These are phyloP conservation scores for Penium margaritaceum DNA, from an alignment of 139 green algal genomes.

Conservation along the genomic window DNA sequence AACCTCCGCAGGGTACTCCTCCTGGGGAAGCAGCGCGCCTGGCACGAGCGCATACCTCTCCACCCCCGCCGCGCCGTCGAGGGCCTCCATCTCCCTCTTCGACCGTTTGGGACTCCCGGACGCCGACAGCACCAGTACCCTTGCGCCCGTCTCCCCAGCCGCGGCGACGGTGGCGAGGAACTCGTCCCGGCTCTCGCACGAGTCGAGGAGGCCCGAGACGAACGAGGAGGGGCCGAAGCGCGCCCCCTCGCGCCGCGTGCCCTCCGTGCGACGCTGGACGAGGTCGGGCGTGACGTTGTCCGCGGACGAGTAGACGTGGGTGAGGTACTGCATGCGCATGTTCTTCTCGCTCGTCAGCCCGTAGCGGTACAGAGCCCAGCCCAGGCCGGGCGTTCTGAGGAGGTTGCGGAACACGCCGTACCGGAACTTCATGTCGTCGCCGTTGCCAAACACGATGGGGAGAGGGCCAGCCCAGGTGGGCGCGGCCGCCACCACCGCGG, in stretches of 20 bases:
- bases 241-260: conserved; percentile 11
- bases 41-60: not conserved
- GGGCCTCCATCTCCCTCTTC: conserved; percentile 34
- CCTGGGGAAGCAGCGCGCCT: conserved; percentile 24
- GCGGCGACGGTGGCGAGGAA: conserved; percentile 6
- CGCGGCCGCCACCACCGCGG: conserved; percentile 21
- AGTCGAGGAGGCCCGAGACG: conserved; percentile 12
- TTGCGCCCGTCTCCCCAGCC: not conserved
- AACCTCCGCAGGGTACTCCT: conserved; percentile 36
- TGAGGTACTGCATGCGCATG: conserved; percentile 35
- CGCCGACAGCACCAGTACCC: conserved; percentile 3
- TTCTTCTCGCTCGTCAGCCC: conserved; percentile 6
- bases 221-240: conserved; percentile 30
- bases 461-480: conserved; percentile 32
- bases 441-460: conserved; percentile 29
- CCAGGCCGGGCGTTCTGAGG: conserved; percentile 10
- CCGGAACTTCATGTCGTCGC: conserved; percentile 12
- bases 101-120: conserved; percentile 2
- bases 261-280: not conserved
- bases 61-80: conserved; percentile 11
- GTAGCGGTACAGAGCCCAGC: conserved; percentile 33
- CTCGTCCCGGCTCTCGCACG: conserved; percentile 15
- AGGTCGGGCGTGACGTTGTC: conserved; percentile 28
- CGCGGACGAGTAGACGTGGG: conserved; percentile 20
- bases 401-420: conserved; percentile 19